A percentile compares a stretch with the other conserved stretches of the same genome.
These are phyloP conservation scores for Huntiella bhutanensis DNA, from an alignment of 2,329 filamentous ascomycete species.

Conservation along the genomic window DNA sequence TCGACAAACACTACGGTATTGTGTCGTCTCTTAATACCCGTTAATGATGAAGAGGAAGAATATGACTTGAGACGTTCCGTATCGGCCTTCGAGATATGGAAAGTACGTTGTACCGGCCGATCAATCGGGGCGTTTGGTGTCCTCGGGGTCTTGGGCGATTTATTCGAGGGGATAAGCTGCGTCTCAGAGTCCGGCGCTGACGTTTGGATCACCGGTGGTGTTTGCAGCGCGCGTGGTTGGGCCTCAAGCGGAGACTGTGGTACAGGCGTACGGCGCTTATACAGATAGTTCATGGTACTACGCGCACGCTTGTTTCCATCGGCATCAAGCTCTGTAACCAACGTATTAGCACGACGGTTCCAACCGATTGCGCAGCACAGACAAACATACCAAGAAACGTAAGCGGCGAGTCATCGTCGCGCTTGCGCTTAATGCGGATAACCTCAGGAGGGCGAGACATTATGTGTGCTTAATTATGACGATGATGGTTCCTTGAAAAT, in stretches of 20 bases:
- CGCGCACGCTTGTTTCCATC: constrained; percentile 32
- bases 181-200: constrained; percentile 20
- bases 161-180: constrained; percentile 1
- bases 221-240: constrained; percentile 11
- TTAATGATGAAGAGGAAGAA: constrained; percentile 1
- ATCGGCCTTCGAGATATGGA: constrained; percentile 11
- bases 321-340: constrained; percentile 28
- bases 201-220: constrained; percentile 28
- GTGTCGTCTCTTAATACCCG: constrained; percentile 8
- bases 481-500: background rate
- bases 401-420: constrained; percentile 32
- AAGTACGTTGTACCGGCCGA: constrained; percentile 3
- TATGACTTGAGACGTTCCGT: constrained; percentile 8
- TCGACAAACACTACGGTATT: constrained; percentile 36
- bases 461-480: background rate
- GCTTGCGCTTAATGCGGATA: constrained; percentile 44
- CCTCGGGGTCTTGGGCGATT: background rate
- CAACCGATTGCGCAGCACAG: background rate
- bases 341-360: background rate
- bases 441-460: constrained; percentile 41
- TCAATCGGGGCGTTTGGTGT: constrained; percentile 5
- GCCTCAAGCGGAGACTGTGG: constrained; percentile 14
- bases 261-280: constrained; percentile 29
- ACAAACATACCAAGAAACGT: constrained; percentile 31
- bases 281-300: constrained; percentile 33